These are phyloP conservation scores for Aspergillus sclerotialis DNA, from an alignment of 2,329 filamentous ascomycete species.

Conservation along the genomic window DNA sequence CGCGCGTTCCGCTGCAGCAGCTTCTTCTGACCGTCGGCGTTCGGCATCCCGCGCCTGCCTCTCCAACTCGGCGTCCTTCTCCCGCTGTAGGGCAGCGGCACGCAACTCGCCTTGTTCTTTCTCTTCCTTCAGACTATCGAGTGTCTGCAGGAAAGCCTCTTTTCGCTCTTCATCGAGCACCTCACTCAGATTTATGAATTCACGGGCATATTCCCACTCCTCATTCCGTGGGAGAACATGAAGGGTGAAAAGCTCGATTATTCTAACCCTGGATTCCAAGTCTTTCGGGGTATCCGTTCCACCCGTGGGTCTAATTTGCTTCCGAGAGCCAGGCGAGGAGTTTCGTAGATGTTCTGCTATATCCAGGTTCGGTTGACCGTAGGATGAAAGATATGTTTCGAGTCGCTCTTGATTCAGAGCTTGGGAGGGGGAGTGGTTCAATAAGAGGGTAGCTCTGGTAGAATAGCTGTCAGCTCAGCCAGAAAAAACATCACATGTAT, in stretches of 20 bases:
- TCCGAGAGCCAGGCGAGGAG: constrained; percentile 23
- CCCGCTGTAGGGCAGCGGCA: constrained; percentile 56
- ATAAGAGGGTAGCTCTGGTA: constrained; percentile 71
- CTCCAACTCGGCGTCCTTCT: constrained; percentile 49
- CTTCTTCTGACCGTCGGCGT: constrained; percentile 30
- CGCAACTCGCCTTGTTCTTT: constrained; percentile 63
- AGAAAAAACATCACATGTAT: background rate
- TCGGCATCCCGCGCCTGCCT: constrained; percentile 40
- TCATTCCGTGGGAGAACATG: constrained; percentile 90
- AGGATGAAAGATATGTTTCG: constrained; percentile 79
- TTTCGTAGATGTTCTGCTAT: constrained; percentile 55
- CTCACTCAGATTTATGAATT: constrained; percentile 81
- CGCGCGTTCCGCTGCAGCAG: constrained; percentile 34
- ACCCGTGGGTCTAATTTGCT: constrained; percentile 36
- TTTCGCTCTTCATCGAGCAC: constrained; percentile 87
- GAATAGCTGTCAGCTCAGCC: constrained; percentile 1
- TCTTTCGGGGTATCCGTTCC: constrained; percentile 79
- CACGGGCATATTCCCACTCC: constrained; percentile 91
- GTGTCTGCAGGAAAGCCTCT: constrained; percentile 79
- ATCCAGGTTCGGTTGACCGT: constrained; percentile 66
- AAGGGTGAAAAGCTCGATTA: constrained; percentile 89
- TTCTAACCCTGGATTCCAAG: constrained; percentile 76
- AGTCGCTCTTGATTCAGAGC: constrained; percentile 76
- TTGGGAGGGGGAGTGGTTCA: constrained; percentile 84
- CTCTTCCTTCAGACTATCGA: constrained; percentile 78